Base-by-base conservation (phyloP, 257 asterid genomes). In the Solanum okadae region DNA sequence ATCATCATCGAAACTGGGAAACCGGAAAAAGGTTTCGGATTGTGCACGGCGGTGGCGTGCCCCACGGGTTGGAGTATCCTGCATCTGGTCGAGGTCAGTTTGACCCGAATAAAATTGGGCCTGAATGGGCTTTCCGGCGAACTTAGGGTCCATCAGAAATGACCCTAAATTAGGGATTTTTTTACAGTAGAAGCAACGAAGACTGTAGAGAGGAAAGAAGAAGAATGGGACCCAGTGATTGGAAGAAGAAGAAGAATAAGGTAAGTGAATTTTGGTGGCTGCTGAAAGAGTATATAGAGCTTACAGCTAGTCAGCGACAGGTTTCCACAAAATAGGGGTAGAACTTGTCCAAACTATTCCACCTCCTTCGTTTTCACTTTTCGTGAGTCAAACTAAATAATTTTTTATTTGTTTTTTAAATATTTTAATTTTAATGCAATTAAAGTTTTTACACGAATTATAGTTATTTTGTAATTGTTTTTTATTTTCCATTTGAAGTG, bases 11-110 rank as follows among this genome's bases (percentile, higher is more conserved):
- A 94, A 89, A 91, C 94, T 96, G 0, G 95, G 94, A 91, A 94
- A 93, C 3, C 96, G 99, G 94, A 93, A 94, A 91, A 95, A 94
- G 88, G 96, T 94, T 90, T 96, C 99, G 13, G 99, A 96, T 31
- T 93, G 98, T 87, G 98, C 94, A 4, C 98, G 96, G 85, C 99
- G 99, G 92, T 96, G 99, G 92, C 88, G 91, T 86, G 92, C 79
- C 82, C 94, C 87, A 1, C 97, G 95, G 52, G 93, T 92, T 5
- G 98, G 98, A 34, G 96, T 93, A 68, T 96, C 96, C 23, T 94
- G 91, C 95, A 96, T 93, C 93, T 93, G 98, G 90, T 95, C 98
- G 42, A 96, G 89, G 91, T 93, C 98, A 0, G 91, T 68, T 33
- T 94, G 92, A 59, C 87, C 91, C 63, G 93, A 89, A 5, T 34